Conservation (phyloP, 352 stramenopile genomes). For the Pseudoperonospora humuli region DNA sequence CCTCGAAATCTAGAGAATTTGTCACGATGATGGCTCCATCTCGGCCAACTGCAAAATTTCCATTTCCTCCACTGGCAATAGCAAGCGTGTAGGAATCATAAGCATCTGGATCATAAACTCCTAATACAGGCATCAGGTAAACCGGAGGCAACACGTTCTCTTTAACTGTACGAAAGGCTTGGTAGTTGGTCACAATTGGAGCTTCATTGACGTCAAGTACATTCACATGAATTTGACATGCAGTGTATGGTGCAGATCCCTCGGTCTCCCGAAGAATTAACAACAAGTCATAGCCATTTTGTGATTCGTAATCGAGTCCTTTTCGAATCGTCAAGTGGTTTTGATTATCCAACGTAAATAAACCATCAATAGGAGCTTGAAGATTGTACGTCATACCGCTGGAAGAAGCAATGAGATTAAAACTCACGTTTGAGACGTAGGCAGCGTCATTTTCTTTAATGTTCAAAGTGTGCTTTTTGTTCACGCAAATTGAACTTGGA, state of each 20-base stretch:
- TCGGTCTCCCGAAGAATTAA: conserved; percentile 22
- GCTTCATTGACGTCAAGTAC: conserved; percentile 50
- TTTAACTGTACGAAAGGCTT: conserved; percentile 18
- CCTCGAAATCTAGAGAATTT: conserved; percentile 38
- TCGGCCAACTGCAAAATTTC: conserved; percentile 34
- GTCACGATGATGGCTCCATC: conserved; percentile 34
- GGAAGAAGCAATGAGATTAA: conserved; percentile 23
- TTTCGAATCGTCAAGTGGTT: conserved; percentile 12
- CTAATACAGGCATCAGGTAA: conserved; percentile 20
- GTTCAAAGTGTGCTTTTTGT: conserved; percentile 25
- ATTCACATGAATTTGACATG: conserved; percentile 34
- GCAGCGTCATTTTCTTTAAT: conserved; percentile 27
- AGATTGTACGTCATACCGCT: conserved; percentile 13
- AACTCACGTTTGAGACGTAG: conserved; percentile 29
- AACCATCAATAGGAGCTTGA: not conserved
- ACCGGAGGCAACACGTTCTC: conserved; percentile 36
- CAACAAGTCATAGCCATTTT: conserved; percentile 10
- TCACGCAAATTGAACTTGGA: conserved; percentile 25
- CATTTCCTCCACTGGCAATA: conserved; percentile 27
- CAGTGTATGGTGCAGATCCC: conserved; percentile 1
- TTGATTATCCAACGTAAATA: conserved; percentile 14
- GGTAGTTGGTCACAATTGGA: conserved; percentile 22
- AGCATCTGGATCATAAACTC: conserved; percentile 30
- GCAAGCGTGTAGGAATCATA: conserved; percentile 38
- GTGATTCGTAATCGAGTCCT: conserved; percentile 13